Evolutionary conservation across 495 filamentous ascomycete genomes (phyloP).

Genomic region (Hyaloscypha hepaticicola): DNA sequence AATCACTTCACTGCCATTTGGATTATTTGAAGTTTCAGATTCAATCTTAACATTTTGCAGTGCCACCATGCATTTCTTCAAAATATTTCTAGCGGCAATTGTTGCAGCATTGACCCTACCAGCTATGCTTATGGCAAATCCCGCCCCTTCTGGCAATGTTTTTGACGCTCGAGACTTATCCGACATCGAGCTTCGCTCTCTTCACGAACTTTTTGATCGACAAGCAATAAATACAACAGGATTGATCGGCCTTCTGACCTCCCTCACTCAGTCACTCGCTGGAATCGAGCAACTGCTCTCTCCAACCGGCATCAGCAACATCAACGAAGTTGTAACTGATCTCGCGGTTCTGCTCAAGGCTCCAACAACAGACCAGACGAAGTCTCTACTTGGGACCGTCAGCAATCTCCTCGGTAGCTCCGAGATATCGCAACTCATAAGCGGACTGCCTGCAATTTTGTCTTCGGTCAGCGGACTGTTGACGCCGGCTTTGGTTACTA

Average conservation of each 20-base stretch:
- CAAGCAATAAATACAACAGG: no score
- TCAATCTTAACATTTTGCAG: no score
- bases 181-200: no score
- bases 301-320: not conserved
- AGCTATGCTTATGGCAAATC: no score
- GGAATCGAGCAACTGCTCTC: not conserved
- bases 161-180: no score
- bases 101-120: no score
- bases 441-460: not conserved
- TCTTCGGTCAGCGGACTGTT: not conserved
- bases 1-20: no score
- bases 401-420: not conserved
- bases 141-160: no score
- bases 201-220: no score
- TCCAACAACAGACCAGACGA: not conserved
- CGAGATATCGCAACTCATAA: not conserved
- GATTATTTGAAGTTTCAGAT: no score
- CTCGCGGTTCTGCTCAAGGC: not conserved
- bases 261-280: not conserved
- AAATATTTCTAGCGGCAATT: no score
- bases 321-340: conserved; percentile 1
- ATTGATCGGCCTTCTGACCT: not conserved
- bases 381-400: not conserved
- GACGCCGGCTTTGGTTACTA: not conserved
- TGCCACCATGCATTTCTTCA: no score